phyloP scores from a whole-genome alignment of 768 basidiomycete species.

The Boletus rex-veris region DNA sequence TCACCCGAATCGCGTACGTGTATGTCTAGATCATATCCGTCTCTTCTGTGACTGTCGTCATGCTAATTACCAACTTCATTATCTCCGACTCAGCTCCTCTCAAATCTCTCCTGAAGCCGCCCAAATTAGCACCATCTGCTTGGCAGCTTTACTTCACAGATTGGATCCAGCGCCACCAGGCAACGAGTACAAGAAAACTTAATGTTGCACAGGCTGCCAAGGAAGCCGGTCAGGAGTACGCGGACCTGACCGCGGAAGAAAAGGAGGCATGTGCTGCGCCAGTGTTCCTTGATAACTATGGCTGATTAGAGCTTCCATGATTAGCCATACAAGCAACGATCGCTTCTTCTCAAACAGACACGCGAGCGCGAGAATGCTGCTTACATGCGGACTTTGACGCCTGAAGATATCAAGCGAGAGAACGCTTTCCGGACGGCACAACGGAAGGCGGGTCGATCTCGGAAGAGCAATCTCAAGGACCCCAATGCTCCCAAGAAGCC shows the following conservation, averaged over 20 bases:
- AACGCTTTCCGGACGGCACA: slow-evolving; percentile 89
- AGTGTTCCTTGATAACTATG: slow-evolving; percentile 23
- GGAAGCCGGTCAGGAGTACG: slow-evolving; percentile 90
- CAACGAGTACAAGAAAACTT: slow-evolving; percentile 75
- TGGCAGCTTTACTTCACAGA: slow-evolving; percentile 98
- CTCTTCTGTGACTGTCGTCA: slow-evolving; percentile 26
- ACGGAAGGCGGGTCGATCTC: slow-evolving; percentile 87
- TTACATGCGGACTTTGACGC: slow-evolving; percentile 86
- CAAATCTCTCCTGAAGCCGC: slow-evolving; percentile 80
- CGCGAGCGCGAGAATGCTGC: slow-evolving; percentile 78
- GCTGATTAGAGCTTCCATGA: slow-evolving; percentile 20
- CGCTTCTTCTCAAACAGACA: slow-evolving; percentile 78
- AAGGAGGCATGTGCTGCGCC: slow-evolving; percentile 62
- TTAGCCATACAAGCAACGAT: slow-evolving; percentile 83
- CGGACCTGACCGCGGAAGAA: slow-evolving; percentile 69
- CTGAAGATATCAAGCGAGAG: slow-evolving; percentile 93
- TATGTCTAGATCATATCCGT: slow-evolving; percentile 28
- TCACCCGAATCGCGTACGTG: slow-evolving; percentile 47
- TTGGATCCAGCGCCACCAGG: slow-evolving; percentile 86
- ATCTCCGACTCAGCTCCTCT: slow-evolving; percentile 48
- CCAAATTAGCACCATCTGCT: slow-evolving; percentile 88
- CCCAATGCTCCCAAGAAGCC: slow-evolving; percentile 97
- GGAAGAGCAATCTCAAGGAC: slow-evolving; percentile 94
- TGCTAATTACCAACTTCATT: slow-evolving; percentile 24
- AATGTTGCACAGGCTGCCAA: slow-evolving; percentile 96